Evolutionary conservation across 805 yeast species (phyloP).

Genomic region (Sugiyamaella americana): DNA sequence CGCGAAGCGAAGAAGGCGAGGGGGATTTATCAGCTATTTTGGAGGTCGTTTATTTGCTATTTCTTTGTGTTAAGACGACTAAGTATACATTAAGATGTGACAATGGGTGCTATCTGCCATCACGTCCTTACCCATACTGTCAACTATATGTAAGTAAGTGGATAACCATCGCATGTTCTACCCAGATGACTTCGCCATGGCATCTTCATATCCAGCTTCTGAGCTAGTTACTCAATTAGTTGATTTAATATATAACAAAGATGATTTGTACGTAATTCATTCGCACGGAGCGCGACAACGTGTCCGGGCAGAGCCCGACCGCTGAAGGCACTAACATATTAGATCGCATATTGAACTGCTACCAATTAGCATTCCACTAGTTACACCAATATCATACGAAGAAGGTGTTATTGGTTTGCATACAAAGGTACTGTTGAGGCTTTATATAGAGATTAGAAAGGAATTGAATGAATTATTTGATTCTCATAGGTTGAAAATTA

Average conservation of each 20-base stretch:
- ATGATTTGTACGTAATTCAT: neutral
- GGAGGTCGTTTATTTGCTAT: no score
- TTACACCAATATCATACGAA: slow-evolving; percentile 6
- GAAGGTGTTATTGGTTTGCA: slow-evolving; percentile 26
- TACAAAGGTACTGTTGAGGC: slow-evolving; percentile 12
- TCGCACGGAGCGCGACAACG: no score
- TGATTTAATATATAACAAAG: neutral
- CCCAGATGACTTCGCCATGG: neutral
- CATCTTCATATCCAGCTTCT: neutral
- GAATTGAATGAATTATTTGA: slow-evolving; percentile 4
- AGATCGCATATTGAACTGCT: slow-evolving; percentile 13
- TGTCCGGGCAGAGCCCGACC: no score
- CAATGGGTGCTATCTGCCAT: no score
- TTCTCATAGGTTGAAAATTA: neutral
- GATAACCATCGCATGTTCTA: no score
- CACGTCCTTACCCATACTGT: no score
- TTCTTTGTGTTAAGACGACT: no score
- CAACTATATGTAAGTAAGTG: no score
- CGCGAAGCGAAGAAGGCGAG: no score
- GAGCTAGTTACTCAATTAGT: neutral
- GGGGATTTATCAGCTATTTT: no score
- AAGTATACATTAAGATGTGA: no score
- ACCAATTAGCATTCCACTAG: slow-evolving; percentile 5
- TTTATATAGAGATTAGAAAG: slow-evolving; percentile 14
- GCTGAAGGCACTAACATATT: neutral